phyloP scores from a whole-genome alignment of 257 asterid genomes.

The Gynochthodes officinalis region DNA sequence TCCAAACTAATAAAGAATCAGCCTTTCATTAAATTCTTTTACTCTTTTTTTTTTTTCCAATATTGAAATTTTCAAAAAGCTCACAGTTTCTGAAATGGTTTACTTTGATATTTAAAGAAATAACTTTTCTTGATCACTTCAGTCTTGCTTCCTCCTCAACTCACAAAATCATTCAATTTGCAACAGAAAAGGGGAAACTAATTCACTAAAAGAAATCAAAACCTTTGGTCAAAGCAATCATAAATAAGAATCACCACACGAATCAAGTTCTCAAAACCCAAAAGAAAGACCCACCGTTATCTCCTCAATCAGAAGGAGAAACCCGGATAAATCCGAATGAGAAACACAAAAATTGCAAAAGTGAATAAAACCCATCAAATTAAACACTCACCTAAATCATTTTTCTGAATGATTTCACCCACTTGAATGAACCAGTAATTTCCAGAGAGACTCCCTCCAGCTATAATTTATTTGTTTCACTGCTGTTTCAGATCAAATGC shows the following conservation, averaged over 20 bases:
- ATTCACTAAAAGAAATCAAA: background rate
- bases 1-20: background rate
- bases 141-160: background rate
- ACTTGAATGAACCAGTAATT: background rate
- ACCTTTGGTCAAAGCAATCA: background rate
- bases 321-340: background rate
- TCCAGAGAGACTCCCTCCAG: background rate
- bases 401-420: background rate
- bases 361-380: background rate
- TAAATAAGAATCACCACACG: background rate
- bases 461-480: background rate
- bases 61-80: background rate
- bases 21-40: background rate
- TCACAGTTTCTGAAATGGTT: background rate
- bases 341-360: background rate
- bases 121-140: background rate
- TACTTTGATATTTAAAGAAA: background rate
- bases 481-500: background rate
- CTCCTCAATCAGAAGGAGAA: too few species aligned
- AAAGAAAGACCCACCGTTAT: background rate
- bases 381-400: constrained; percentile 3
- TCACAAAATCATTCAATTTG: background rate
- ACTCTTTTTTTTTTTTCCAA: too few species aligned
- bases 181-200: background rate
- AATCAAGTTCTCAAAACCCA: background rate